Conservation (phyloP, 2,329 filamentous ascomycete genomes). For the Cucurbitaria berberidis region DNA sequence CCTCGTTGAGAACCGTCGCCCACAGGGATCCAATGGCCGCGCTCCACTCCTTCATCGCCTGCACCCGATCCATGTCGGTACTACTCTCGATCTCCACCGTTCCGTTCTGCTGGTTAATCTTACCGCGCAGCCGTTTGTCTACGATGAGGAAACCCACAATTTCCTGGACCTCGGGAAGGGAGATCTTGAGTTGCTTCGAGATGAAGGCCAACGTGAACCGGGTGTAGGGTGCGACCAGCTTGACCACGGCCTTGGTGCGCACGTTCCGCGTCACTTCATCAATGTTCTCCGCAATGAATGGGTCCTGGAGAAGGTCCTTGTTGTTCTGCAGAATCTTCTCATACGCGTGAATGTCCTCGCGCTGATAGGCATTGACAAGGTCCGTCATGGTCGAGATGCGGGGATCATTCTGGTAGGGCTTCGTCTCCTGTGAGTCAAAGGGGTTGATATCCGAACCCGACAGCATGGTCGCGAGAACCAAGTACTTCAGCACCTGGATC, state of each 20-base stretch:
- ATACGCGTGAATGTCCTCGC: conserved; percentile 91
- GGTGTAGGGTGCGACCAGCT: conserved; percentile 92
- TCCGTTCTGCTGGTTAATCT: conserved; percentile 87
- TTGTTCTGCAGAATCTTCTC: conserved; percentile 86
- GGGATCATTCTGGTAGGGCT: conserved; percentile 95
- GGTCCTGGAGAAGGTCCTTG: conserved; percentile 85
- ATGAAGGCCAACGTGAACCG: conserved; percentile 89
- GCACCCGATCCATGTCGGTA: conserved; percentile 75
- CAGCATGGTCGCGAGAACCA: conserved; percentile 95
- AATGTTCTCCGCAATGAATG: conserved; percentile 98
- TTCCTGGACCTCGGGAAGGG: conserved; percentile 85
- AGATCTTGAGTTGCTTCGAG: conserved; percentile 84
- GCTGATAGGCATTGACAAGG: conserved; percentile 93
- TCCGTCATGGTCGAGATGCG: conserved; percentile 97
- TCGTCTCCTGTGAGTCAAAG: conserved; percentile 98
- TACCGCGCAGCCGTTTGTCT: conserved; percentile 83
- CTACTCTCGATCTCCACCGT: conserved; percentile 79
- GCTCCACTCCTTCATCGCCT: conserved; percentile 75
- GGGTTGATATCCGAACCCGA: conserved; percentile 99
- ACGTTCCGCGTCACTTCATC: conserved; percentile 98
- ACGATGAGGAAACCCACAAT: conserved; percentile 95
- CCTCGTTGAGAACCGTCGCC: conserved; percentile 74
- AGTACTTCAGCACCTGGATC: conserved; percentile 96
- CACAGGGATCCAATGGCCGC: conserved; percentile 73
- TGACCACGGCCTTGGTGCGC: conserved; percentile 93